Base-by-base conservation (phyloP, 208 protist species). In the Acanthamoeba polyphaga region DNA sequence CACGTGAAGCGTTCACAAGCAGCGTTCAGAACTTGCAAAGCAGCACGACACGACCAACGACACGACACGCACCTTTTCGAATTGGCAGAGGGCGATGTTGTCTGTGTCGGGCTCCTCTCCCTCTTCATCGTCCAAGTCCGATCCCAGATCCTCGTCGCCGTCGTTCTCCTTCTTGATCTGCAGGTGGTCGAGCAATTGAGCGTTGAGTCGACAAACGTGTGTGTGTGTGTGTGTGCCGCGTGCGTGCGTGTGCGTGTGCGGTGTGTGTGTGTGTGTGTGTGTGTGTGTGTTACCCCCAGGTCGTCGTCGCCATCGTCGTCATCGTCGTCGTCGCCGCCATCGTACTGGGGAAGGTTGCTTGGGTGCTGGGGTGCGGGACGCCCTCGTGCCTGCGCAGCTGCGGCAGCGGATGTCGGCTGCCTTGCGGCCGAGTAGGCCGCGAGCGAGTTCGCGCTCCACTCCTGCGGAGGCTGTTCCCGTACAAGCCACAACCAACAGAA, bases 61-160 rank as follows among this genome's bases (percentile, higher is more conserved):
- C 38, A 38, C 38, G 38, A 38, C 38, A 38, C 38, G 38, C 38
- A 74, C 66, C 62, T 97, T 97, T 62, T 97, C 96, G 51, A 96
- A 97, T 89, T 97, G 96, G 90, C 96, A 97, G 22, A 97, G 76
- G 13, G 97, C 92, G 62, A 94, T 89, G 62, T 97, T 78, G 76
- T 96, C 95, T n/a, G 92, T 97, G 17, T 92, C 90, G 38, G 96
- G 87, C 64, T 96, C 96, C 76, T 94, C 95, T 29, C 96, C 96
- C 29, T 96, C 96, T 51, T 97, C 95, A 27, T 97, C 96, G 15
- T 97, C 96, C 53, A 96, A 64, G 74, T 96, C 96, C 15, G 96
- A 95, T 62, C 96, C 96, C 72, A 82, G 85, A n/a, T 62, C 64
- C 43, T 96, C 78, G 13, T 96, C 95, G 53, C 43, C 94, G 22